A percentile compares a stretch with the other conserved stretches of the same genome.
These are phyloP conservation scores for Xylaria sp. DNA, from an alignment of 2,329 filamentous ascomycete species.

Conservation along the genomic window DNA sequence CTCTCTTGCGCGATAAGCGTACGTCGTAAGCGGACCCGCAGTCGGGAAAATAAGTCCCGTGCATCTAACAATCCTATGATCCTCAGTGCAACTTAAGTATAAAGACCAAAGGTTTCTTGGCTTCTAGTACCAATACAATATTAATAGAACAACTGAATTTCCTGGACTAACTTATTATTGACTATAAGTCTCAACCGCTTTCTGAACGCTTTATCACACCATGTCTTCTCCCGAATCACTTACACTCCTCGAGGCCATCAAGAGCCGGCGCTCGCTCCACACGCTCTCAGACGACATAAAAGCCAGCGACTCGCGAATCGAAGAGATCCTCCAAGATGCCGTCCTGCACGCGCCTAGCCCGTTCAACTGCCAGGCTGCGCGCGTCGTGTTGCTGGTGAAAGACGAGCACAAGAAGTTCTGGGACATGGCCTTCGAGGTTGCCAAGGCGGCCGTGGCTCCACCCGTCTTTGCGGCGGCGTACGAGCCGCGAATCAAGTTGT, in stretches of 20 bases:
- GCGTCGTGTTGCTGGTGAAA: slow-evolving; percentile 13
- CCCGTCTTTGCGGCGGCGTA: slow-evolving; percentile 1
- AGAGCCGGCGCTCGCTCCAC: slow-evolving; percentile 21
- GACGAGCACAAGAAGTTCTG: slow-evolving; percentile 25
- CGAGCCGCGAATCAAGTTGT: slow-evolving; percentile 18
- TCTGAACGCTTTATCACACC: not conserved
- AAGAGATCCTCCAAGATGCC: slow-evolving; percentile 15
- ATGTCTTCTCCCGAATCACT: slow-evolving; percentile 12
- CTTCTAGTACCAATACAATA: not conserved
- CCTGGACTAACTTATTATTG: too few species aligned
- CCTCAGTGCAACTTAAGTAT: not conserved
- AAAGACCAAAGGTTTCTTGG: not conserved
- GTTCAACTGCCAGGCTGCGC: slow-evolving; percentile 8
- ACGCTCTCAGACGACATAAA: slow-evolving; percentile 14
- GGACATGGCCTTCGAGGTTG: slow-evolving; percentile 21
- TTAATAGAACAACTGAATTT: not conserved
- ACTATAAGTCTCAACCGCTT: not conserved
- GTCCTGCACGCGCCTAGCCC: slow-evolving; percentile 18
- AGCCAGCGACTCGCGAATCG: not conserved
- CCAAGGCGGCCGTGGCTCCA: slow-evolving; percentile 6
- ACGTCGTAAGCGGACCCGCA: not conserved
- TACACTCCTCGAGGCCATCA: slow-evolving; percentile 18
- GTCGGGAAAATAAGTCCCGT: not conserved
- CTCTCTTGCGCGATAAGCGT: not conserved
- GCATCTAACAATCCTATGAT: not conserved